Evolutionary conservation across 805 yeast genomes (phyloP).

Genomic region (Metschnikowia chrysomelidarum): DNA sequence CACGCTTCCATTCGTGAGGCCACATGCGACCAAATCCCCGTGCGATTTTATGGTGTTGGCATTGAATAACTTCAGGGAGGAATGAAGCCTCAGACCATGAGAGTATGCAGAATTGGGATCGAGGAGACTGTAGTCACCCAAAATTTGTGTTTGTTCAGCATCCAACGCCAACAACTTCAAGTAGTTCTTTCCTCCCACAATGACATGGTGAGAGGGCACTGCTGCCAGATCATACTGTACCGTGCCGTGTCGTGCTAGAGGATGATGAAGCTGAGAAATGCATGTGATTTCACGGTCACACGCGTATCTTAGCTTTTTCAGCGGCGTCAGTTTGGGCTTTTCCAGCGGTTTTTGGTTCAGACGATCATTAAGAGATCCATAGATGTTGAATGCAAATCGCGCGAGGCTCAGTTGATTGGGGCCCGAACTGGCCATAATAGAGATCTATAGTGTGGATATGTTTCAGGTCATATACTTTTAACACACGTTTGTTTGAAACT

Average conservation of each 20-base stretch:
- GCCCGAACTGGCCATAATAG: constrained; percentile 2
- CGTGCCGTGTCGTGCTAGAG: constrained; percentile 17
- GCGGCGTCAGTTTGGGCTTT: constrained; percentile 8
- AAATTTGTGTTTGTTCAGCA: constrained; percentile 29
- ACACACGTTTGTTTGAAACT: no score
- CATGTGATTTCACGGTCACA: constrained; percentile 26
- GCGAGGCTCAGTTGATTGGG: constrained; percentile 35
- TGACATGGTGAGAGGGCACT: constrained; percentile 30
- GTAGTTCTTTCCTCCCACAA: constrained; percentile 44
- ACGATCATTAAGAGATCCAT: constrained; percentile 40
- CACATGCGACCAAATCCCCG: constrained; percentile 37
- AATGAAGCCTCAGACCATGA: constrained; percentile 12
- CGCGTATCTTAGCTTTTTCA: constrained; percentile 17
- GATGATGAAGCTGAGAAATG: constrained; percentile 25
- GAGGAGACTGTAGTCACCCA: constrained; percentile 34
- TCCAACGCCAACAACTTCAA: constrained; percentile 32
- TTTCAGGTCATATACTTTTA: no score
- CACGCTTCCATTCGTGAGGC: constrained; percentile 37
- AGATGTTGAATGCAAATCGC: constrained; percentile 58
- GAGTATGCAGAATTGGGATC: constrained; percentile 24
- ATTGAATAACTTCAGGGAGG: constrained; percentile 27
- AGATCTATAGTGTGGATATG: not conserved
- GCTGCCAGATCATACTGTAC: constrained; percentile 11
- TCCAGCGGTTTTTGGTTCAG: constrained; percentile 16
- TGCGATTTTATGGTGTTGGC: constrained; percentile 40